Base-by-base conservation (phyloP, 2,329 filamentous ascomycete genomes). In the Gnomoniopsis smithogilvyi region DNA sequence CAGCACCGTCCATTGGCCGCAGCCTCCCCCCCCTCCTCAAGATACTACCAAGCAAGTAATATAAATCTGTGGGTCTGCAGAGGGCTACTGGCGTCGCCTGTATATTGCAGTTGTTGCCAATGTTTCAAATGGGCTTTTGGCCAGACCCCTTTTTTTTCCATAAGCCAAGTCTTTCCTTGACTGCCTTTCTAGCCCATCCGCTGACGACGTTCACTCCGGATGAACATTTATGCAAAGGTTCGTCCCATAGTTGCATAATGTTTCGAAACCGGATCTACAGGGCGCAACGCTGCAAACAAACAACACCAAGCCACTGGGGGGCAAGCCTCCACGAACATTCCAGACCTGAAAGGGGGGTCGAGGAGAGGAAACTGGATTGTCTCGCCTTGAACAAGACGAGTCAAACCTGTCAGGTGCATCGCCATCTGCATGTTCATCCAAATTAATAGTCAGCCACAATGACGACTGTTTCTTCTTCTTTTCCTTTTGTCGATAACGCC, bases 241-340 rank as follows among this genome's bases (percentile, higher is more conserved):
- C 24, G 38, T 19, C 22, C 7, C 6, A 38, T 17, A 33, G 26
- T n/a, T 6, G 57, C 48, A 59, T 59, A 47, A 52, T 41, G 48
- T 59, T 59, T 56, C 52, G 57, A 59, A 56, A 59, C 52, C 30
- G 33, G 26, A n/a, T 34, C 22, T 30, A 21, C 51, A 47, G 30
- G 36, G 57, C 50, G 47, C 41, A 21, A 45, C 19, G 12, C 2
- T 4, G 15, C 21, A 51, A 50, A 56, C 30, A 26, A 26, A 56
- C 33, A 33, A n/a, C 26, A 30, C 26, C 26, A 30, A 30, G 26
- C 26, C 26, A 30, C 26, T 30, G 26, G 8, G 26, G 26, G 26
- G 50, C 30, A 48, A 34, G 26, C 26, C 8, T 30, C 26, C 4
- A 30, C 53, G n/a, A 43, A 50, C 12, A 26, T 24, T 50, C 21